Percentiles rank a stretch among this genome's conserved stretches.
phyloP scores from a whole-genome alignment of 495 filamentous ascomycete genomes.

The Amorphotheca resinae region DNA sequence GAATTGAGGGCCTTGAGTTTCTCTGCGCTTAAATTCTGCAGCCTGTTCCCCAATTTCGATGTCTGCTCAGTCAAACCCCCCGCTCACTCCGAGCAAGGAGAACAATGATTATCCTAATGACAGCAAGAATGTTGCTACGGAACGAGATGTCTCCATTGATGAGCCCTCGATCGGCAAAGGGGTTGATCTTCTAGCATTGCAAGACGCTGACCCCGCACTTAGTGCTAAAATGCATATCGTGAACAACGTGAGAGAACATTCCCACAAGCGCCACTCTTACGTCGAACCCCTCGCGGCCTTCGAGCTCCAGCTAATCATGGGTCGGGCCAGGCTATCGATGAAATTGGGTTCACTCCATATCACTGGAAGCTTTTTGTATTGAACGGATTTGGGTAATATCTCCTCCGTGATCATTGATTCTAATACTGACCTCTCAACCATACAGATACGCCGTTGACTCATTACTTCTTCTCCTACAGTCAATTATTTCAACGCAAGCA shows the following conservation, averaged over 20 bases:
- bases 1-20: too few species aligned
- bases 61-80: slow-evolving; percentile 6
- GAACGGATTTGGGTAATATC: slow-evolving; percentile 49
- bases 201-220: slow-evolving; percentile 48
- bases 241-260: slow-evolving; percentile 44
- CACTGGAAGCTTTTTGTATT: slow-evolving; percentile 52
- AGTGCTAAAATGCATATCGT: slow-evolving; percentile 57
- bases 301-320: slow-evolving; percentile 5
- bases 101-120: slow-evolving; percentile 3
- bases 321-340: slow-evolving; percentile 46
- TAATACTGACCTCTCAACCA: neutral
- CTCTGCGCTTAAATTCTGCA: too few species aligned
- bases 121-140: slow-evolving; percentile 9
- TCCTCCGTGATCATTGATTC: neutral
- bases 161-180: slow-evolving; percentile 20
- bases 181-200: slow-evolving; percentile 35
- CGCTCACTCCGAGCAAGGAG: neutral
- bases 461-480: slow-evolving; percentile 52
- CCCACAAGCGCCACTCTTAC: neutral
- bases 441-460: slow-evolving; percentile 56
- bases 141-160: slow-evolving; percentile 2
- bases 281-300: neutral
- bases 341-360: slow-evolving; percentile 57
- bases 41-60: too few species aligned
- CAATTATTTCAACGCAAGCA: slow-evolving; percentile 46